These are phyloP conservation scores for Lactarius trivialis DNA, from an alignment of 768 basidiomycete species.

Conservation along the genomic window DNA sequence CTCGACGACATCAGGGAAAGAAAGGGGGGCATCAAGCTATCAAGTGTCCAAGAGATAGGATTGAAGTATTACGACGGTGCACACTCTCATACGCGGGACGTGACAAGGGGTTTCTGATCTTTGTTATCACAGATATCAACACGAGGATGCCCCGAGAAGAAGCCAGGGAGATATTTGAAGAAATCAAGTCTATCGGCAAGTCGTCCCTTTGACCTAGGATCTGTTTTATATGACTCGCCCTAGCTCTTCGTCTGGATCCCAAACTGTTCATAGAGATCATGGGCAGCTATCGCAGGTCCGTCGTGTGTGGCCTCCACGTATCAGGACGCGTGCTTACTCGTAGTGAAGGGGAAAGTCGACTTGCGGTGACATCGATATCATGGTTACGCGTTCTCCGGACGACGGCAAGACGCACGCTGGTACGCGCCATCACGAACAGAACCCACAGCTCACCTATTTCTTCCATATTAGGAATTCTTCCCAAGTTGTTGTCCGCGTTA, in stretches of 20 bases:
- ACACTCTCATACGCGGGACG: constrained; percentile 13
- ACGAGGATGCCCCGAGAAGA: constrained; percentile 79
- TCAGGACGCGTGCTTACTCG: background rate
- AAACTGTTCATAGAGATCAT: constrained; percentile 76
- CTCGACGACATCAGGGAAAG: constrained; percentile 63
- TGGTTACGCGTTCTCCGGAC: constrained; percentile 67
- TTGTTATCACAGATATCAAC: constrained; percentile 54
- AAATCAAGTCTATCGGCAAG: constrained; percentile 66
- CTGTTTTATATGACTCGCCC: constrained; percentile 1
- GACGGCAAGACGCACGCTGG: constrained; percentile 76
- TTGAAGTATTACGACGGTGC: constrained; percentile 63
- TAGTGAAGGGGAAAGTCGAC: constrained; percentile 64
- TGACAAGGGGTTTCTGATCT: background rate
- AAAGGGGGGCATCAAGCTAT: constrained; percentile 56
- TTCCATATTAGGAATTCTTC: constrained; percentile 47
- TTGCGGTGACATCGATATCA: constrained; percentile 89
- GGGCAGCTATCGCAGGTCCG: constrained; percentile 81
- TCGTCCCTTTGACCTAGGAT: background rate
- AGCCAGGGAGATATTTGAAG: constrained; percentile 62
- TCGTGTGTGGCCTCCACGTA: background rate
- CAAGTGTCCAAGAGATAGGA: constrained; percentile 57
- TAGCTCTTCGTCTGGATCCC: constrained; percentile 66
- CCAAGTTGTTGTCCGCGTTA: constrained; percentile 49
- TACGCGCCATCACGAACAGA: constrained; percentile 25
- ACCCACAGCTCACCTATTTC: background rate